Conservation (phyloP, 768 basidiomycete genomes). For the Obba rivulosa region DNA sequence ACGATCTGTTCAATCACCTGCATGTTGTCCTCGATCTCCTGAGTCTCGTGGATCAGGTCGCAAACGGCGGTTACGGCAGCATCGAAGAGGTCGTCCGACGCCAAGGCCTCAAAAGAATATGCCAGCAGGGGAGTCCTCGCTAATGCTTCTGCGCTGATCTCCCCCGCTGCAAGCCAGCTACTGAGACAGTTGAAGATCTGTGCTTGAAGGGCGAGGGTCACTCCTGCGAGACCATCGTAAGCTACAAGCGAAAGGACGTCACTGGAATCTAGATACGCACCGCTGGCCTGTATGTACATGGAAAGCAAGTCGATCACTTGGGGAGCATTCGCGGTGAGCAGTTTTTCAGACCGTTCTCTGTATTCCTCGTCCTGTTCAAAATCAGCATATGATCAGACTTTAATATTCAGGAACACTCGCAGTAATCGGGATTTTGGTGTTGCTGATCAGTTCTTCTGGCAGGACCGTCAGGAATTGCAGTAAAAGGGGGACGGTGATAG, state of each 20-base stretch:
- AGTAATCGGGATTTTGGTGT: constrained; percentile 82
- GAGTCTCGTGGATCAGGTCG: constrained; percentile 96
- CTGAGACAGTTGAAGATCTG: constrained; percentile 83
- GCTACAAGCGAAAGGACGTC: background rate
- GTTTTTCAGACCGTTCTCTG: constrained; percentile 46
- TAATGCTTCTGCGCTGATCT: constrained; percentile 60
- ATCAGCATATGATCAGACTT: constrained; percentile 1
- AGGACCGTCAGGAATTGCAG: constrained; percentile 87
- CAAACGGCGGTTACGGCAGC: constrained; percentile 87
- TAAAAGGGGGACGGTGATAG: constrained; percentile 75
- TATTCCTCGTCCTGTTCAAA: constrained; percentile 68
- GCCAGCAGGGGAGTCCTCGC: constrained; percentile 75
- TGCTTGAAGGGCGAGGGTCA: constrained; percentile 69
- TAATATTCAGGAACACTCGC: constrained; percentile 42
- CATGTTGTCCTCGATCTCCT: constrained; percentile 95
- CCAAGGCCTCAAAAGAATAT: constrained; percentile 79
- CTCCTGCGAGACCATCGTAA: constrained; percentile 46
- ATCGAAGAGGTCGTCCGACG: constrained; percentile 86
- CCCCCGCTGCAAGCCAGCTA: constrained; percentile 86
- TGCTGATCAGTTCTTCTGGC: constrained; percentile 83
- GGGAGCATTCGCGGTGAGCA: constrained; percentile 64
- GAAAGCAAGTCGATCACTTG: constrained; percentile 73
- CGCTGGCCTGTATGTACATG: constrained; percentile 85
- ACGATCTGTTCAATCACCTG: constrained; percentile 82
- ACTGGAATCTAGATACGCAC: constrained; percentile 39